phyloP scores from a whole-genome alignment of 805 yeast species.

The Candida manassasensis region DNA sequence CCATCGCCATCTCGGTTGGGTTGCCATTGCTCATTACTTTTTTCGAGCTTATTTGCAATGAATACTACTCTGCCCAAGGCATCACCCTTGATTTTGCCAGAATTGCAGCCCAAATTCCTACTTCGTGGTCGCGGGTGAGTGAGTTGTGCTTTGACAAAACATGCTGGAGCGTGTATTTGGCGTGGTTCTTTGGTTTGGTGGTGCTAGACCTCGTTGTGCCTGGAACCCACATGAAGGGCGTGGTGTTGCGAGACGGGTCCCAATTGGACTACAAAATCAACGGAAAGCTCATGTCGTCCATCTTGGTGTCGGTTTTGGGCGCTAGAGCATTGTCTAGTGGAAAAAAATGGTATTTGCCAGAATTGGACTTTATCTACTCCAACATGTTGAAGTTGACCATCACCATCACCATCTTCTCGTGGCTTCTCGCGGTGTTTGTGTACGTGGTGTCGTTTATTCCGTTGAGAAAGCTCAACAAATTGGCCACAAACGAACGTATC shows the following conservation, averaged over 20 bases:
- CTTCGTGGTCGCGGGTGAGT: constrained; percentile 16
- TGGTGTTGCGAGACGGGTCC: constrained; percentile 71
- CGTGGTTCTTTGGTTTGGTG: constrained; percentile 70
- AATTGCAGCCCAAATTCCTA: constrained; percentile 34
- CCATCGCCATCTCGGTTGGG: constrained; percentile 56
- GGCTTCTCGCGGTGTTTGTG: constrained; percentile 57
- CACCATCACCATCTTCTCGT: constrained; percentile 60
- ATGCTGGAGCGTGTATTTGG: constrained; percentile 60
- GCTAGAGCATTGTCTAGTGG: constrained; percentile 45
- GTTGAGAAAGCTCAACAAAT: constrained; percentile 44
- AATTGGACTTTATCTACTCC: constrained; percentile 68
- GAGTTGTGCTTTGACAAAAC: constrained; percentile 36
- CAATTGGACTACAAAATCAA: constrained; percentile 72
- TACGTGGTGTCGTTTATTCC: constrained; percentile 69
- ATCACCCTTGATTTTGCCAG: constrained; percentile 35
- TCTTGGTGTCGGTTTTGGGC: constrained; percentile 32
- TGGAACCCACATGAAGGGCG: constrained; percentile 62
- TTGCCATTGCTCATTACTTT: constrained; percentile 61
- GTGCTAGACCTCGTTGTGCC: constrained; percentile 56
- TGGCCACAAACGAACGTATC: constrained; percentile 58
- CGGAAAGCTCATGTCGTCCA: constrained; percentile 56
- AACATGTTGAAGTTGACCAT: constrained; percentile 63
- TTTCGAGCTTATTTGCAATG: constrained; percentile 61
- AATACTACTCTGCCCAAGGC: constrained; percentile 50
- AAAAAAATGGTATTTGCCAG: constrained; percentile 63